Base-by-base conservation (phyloP, 306 rosid genomes). In the Inga laurina region DNA sequence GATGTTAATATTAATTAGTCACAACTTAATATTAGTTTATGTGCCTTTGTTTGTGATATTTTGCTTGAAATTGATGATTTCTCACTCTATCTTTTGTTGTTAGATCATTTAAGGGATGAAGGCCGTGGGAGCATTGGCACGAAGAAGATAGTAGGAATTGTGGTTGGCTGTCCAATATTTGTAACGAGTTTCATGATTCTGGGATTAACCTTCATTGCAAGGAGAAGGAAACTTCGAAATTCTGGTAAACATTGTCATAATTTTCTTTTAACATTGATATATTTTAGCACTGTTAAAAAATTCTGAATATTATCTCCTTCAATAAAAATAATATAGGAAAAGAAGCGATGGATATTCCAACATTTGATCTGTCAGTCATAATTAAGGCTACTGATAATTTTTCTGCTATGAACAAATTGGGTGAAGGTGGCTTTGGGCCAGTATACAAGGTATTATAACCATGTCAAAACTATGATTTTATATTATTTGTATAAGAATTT, bases 381-480 rank as follows among this genome's bases (percentile, higher is more conserved):
- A 65, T 67, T 51, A 73, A 54, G 10, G 89, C 89, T 32, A 83
- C 83, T 4, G 54, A 72, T 52, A 72, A 56, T 64, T 86, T 86
- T 77, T 83, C 84, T 5, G 16, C 2, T 3, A 62, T 37, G 11
- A 83, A 51, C 27, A 83, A 69, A 74, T 81, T 83, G 7, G 86
- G 89, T 8, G 72, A 79, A 79, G 89, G 89, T 64, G 89, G 89
- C 48, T 86, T 82, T 45, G 86, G 89, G 56, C 12, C 84, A 1
- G 86, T 83, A 19, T 83, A 82, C 82, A 82, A 46, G 89, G 89
- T 86, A 91, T 4, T 7, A 7, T 48, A 54, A 18, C 27, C 16
- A 19, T 68, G 8, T 68, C 30, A 15, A 19, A 67, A 8, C 7
- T 18, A 68, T 37, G 12, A 18, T 68, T 68, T 59, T 68, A 2